phyloP scores from a whole-genome alignment of 805 yeast genomes.

The Priceomyces melissophilus region DNA sequence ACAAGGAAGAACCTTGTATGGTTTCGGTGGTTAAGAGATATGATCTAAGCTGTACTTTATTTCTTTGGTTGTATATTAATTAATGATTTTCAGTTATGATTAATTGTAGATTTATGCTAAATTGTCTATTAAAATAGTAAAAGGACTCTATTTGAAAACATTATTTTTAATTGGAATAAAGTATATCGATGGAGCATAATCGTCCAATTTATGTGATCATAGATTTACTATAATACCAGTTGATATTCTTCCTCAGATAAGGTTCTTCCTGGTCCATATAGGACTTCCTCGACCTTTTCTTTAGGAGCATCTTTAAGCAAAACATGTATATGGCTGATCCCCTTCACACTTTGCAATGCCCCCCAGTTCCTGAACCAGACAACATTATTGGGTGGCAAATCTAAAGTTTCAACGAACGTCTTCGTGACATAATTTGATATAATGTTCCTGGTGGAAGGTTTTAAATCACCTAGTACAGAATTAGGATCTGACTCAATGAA shows the following conservation, averaged over 20 bases:
- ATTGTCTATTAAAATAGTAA: not conserved
- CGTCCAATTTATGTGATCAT: no score
- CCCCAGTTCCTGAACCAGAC: conserved; percentile 76
- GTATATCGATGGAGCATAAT: no score
- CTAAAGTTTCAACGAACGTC: conserved; percentile 48
- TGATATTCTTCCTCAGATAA: conserved; percentile 13
- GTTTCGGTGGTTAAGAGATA: conserved; percentile 92
- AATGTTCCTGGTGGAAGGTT: conserved; percentile 33
- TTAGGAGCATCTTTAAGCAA: conserved; percentile 42
- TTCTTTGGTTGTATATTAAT: conserved; percentile 6
- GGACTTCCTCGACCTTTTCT: conserved; percentile 17
- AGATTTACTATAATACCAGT: not conserved
- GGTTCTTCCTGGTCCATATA: conserved; percentile 13
- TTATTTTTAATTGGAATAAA: no score
- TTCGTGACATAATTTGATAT: conserved; percentile 45
- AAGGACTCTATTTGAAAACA: not conserved
- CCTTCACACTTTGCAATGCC: conserved; percentile 61
- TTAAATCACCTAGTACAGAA: conserved; percentile 51
- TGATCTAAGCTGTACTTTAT: conserved; percentile 5
- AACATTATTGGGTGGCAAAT: conserved; percentile 35
- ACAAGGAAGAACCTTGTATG: conserved; percentile 99
- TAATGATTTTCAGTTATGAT: conserved; percentile 1
- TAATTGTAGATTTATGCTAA: not conserved
- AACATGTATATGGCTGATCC: conserved; percentile 70
- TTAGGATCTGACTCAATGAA: conserved; percentile 50